Conservation (phyloP, 306 rosid genomes). For the Lagenaria siceraria region DNA sequence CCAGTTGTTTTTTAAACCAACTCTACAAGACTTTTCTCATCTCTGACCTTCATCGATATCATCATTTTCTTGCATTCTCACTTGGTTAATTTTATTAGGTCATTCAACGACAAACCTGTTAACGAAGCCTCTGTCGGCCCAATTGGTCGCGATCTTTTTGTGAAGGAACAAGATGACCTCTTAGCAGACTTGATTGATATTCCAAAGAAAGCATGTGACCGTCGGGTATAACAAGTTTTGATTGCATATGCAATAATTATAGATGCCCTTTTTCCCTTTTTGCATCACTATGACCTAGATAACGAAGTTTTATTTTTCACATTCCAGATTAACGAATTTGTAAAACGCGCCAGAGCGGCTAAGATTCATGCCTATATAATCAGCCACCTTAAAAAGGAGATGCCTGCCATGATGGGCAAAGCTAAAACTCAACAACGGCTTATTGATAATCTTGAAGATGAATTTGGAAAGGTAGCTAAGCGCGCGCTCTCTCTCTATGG, state of each 20-base stretch:
- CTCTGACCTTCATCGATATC: background rate
- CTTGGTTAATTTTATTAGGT: slow-evolving; percentile 24
- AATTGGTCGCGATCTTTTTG: slow-evolving; percentile 60
- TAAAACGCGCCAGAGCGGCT: slow-evolving; percentile 40
- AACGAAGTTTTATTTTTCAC: background rate
- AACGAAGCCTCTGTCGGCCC: slow-evolving; percentile 45
- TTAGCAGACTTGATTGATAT: slow-evolving; percentile 68
- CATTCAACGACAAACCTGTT: slow-evolving; percentile 70
- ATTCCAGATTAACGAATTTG: slow-evolving; percentile 36
- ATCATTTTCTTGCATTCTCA: background rate
- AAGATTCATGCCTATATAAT: slow-evolving; percentile 39
- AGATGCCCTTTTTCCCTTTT: background rate
- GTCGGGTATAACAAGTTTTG: slow-evolving; percentile 35
- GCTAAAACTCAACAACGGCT: slow-evolving; percentile 33
- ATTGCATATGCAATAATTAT: background rate
- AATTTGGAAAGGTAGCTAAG: slow-evolving; percentile 29
- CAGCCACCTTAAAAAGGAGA: slow-evolving; percentile 42
- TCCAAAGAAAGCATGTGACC: slow-evolving; percentile 89
- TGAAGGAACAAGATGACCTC: slow-evolving; percentile 75
- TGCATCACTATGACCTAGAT: background rate
- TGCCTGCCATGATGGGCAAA: slow-evolving; percentile 45
- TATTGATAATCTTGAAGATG: slow-evolving; percentile 38
- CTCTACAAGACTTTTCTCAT: background rate
- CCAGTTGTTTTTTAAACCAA: background rate
- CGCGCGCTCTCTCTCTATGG: background rate